Percentiles rank a stretch among this genome's conserved stretches.
phyloP scores from a whole-genome alignment of 177 flowering plant species.

The Vitis hybrid region DNA sequence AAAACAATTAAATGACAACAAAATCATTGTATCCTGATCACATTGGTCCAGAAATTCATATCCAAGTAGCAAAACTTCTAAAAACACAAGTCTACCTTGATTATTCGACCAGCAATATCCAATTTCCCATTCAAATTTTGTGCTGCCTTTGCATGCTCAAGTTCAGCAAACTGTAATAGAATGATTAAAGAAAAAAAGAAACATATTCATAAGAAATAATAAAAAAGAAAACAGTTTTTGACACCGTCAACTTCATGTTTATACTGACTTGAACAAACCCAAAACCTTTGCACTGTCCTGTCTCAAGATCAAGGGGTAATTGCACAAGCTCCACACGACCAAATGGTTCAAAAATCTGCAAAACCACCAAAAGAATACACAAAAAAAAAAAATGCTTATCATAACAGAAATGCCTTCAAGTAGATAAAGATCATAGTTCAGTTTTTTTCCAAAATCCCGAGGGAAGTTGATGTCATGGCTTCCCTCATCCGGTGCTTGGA shows the following conservation, averaged over 20 bases:
- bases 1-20: background rate
- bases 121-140: conserved; percentile 81
- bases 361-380: background rate
- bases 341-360: conserved; percentile 90
- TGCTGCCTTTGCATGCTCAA: conserved; percentile 95
- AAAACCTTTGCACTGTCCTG: conserved; percentile 97
- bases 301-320: conserved; percentile 87
- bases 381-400: background rate
- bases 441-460: too few relatives aligned
- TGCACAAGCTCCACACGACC: conserved; percentile 94
- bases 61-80: background rate
- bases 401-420: background rate
- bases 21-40: background rate
- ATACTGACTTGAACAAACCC: conserved; percentile 88
- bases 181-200: background rate
- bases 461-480: too few relatives aligned
- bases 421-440: background rate
- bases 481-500: too few relatives aligned
- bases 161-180: conserved; percentile 66
- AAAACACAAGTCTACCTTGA: conserved; percentile 50
- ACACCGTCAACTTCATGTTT: conserved; percentile 1
- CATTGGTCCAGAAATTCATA: background rate
- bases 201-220: background rate
- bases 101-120: conserved; percentile 87
- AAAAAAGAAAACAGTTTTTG: background rate